Base-by-base conservation (phyloP, 2,329 filamentous ascomycete genomes). In the Stagonosporopsis chrysanthemi region DNA sequence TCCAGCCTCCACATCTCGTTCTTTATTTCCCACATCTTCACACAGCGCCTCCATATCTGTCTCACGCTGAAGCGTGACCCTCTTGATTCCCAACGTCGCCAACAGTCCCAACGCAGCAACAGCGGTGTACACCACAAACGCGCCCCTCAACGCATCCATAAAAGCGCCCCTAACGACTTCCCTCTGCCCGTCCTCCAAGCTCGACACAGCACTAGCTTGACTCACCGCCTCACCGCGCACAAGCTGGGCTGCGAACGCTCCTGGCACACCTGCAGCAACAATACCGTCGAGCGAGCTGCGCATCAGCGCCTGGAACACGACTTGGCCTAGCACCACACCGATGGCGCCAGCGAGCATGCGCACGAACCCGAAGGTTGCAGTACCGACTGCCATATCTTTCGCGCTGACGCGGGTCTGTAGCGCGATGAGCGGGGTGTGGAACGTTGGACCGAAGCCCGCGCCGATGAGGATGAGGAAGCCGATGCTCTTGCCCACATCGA, bases 371-470 rank as follows among this genome's bases (percentile, higher is more conserved):
- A 85, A 76, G 0, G 83, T 82, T 0, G 83, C 79, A 0, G 82
- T 85, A 0, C 83, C 83, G 0, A 80, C 77, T 0, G 82, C 83
- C 6, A 76, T 77, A 15, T 86, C 82, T 11, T 80, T 75, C 6
- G 82, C 82, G 15, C 81, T 78, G 36, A 90, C 84, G 12, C 46
- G 81, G 75, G 64, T 81, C 65, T 91, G 89, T 5, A 91, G 76
- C 0, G 77, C 75, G 12, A 84, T 81, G 8, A 77, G 77, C 3
- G 79, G 86, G 0, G 84, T 79, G 58, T 86, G 83, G 65, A 86
- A 86, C 1, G 85, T 78, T 5, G 83, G 74, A 0, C 82, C 84
- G 2, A 80, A 78, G 0, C 84, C 84, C 1, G 82, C 66, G 0
- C 83, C 84, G 2, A 77, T 76, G 8, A 86, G 59, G 15, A 86